Conservation (phyloP, 2,329 filamentous ascomycete genomes). For the Lachnellula suecica region DNA sequence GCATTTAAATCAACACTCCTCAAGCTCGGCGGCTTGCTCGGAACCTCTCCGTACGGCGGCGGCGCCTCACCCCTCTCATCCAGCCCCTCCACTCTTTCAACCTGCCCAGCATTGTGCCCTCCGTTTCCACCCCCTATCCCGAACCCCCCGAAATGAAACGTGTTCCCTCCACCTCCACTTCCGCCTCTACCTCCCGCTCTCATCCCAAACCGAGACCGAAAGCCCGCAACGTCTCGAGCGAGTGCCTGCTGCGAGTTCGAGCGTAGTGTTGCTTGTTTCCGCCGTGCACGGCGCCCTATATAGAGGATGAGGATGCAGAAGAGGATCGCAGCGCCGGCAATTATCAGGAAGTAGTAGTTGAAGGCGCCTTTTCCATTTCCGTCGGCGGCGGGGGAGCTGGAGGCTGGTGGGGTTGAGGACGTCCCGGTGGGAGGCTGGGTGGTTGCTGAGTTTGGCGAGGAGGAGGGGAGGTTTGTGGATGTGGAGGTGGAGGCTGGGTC, state of each 20-base stretch:
- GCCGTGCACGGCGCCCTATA: slow-evolving; percentile 38
- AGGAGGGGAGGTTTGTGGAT: slow-evolving; percentile 9
- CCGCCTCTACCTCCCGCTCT: slow-evolving; percentile 3
- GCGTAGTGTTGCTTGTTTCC: slow-evolving; percentile 17
- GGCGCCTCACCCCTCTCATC: slow-evolving; percentile 65
- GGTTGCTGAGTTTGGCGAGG: slow-evolving; percentile 11
- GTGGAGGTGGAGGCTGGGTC: background rate
- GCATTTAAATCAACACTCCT: slow-evolving; percentile 8
- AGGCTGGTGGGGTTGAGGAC: slow-evolving; percentile 1
- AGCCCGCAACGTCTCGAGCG: slow-evolving; percentile 27
- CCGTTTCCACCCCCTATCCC: slow-evolving; percentile 11
- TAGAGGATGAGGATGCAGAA: slow-evolving; percentile 42
- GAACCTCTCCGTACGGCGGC: slow-evolving; percentile 55
- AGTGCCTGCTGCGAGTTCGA: slow-evolving; percentile 31
- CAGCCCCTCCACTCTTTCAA: slow-evolving; percentile 49
- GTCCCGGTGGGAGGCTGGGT: background rate
- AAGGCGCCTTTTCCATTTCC: slow-evolving; percentile 45
- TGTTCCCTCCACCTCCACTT: background rate
- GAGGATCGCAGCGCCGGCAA: slow-evolving; percentile 44
- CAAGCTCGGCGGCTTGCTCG: slow-evolving; percentile 30
- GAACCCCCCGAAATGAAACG: slow-evolving; percentile 4
- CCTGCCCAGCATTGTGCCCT: background rate
- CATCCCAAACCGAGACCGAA: slow-evolving; percentile 17
- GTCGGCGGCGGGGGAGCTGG: slow-evolving; percentile 4
- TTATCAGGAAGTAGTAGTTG: slow-evolving; percentile 52